Evolutionary conservation across 2,329 filamentous ascomycete genomes (phyloP), one percentile per base, ranked within the genome.

Genomic region (Penicillium crustosum): DNA sequence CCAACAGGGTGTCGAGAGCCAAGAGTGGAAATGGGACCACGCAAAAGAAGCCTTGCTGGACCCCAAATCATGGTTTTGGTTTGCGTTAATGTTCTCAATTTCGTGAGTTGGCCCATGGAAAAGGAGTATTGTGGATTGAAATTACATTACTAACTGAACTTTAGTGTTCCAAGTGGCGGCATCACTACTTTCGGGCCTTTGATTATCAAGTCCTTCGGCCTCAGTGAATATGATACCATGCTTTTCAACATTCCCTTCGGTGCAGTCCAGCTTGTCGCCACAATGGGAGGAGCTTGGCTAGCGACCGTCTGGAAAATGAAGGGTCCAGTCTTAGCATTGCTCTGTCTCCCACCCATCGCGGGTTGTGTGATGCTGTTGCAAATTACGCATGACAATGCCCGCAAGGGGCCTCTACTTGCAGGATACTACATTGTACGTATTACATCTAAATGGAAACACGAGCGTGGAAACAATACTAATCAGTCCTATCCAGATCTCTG

Each of bases 221-320:
- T 83, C 61, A 75, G 78, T 48, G 75, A 77, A 13, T 84, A 86
- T 57, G 75, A 78, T 2, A 83, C 84, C 0, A 85, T 86, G 15
- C 73, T 86, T 0, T 83, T 86, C 70, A 85, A 86, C 60, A 85
- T 86, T 57, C 83, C 83, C 0, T 86, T 86, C 45, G 85, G 85
- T 2, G 78, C 78, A 0, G 82, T 87, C 0, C 85, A 88, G 63
- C 78, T 87, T 13, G 74, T 87, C 21, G 79, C 84, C 0, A 88
- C 82, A 0, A 75, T 87, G 35, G 83, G 82, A 6, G 81, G 82
- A 1, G 85, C 83, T 0, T 84, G 78, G 69, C 71, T 85, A 2
- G 81, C 85, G 0, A 83, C 82, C 0, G 71, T 73, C n/a, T 73
- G 81, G 55, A 82, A 82, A 59, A 80, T 78, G 63, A 87, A 87